These are phyloP conservation scores for Leishmania braziliensis DNA, from an alignment of 208 protist genomes.

Conservation along the genomic window DNA sequence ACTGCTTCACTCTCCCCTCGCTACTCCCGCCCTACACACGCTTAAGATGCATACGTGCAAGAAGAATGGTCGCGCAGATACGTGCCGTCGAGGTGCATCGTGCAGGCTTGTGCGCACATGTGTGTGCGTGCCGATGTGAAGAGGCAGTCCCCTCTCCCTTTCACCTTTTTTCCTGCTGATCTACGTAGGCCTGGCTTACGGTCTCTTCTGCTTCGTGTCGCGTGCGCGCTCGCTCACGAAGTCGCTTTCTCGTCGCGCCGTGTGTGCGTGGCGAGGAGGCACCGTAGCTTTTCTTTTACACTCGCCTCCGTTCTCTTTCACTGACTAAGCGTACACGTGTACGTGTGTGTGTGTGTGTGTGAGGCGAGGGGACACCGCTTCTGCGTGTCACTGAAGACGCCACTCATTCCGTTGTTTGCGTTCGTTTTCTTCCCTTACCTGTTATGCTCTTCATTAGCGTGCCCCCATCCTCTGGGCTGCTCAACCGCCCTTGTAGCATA, in stretches of 20 bases:
- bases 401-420: not conserved
- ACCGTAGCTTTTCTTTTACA: not conserved
- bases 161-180: not conserved
- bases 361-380: not conserved
- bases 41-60: not conserved
- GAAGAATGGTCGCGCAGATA: not conserved
- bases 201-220: conserved; percentile 17
- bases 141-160: not conserved
- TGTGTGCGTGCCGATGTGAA: not conserved
- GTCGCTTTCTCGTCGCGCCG: not conserved
- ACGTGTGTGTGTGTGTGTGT: not conserved
- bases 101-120: not conserved
- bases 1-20: not conserved
- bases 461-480: not conserved
- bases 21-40: not conserved
- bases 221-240: not conserved
- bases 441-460: not conserved
- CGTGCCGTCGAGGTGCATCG: not conserved
- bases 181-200: conserved; percentile 16
- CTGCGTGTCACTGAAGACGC: not conserved
- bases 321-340: not conserved
- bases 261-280: not conserved
- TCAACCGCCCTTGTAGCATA: conserved; percentile 14
- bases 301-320: not conserved
- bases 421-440: not conserved